phyloP scores from a whole-genome alignment of 1,284 basidiomycete species.

The Coniferiporia weirii region DNA sequence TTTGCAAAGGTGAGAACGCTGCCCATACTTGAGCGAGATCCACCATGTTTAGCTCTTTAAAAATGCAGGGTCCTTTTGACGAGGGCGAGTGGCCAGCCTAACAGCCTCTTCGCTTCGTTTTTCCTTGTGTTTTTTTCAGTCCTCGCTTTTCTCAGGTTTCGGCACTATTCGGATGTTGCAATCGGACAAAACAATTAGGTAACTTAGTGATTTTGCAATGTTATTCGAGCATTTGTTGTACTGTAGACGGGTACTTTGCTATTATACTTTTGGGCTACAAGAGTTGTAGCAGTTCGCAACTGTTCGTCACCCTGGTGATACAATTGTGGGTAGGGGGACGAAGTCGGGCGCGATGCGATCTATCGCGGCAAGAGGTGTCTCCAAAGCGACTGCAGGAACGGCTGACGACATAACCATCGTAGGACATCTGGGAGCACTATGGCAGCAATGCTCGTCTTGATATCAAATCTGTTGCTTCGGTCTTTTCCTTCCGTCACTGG shows the following conservation, averaged over 20 bases:
- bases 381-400: too few species aligned
- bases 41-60: background rate
- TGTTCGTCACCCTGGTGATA: background rate
- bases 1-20: constrained; percentile 9
- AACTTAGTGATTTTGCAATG: background rate
- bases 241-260: background rate
- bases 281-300: background rate
- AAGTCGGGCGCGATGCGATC: background rate
- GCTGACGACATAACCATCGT: too few species aligned
- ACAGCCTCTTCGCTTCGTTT: background rate
- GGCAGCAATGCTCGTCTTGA: background rate
- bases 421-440: too few species aligned
- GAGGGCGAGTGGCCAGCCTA: background rate
- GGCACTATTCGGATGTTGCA: background rate
- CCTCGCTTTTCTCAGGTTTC: background rate
- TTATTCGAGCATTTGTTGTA: background rate
- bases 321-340: background rate
- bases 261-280: background rate
- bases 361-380: too few species aligned
- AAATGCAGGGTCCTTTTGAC: background rate
- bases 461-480: background rate
- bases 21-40: background rate
- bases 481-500: too few species aligned
- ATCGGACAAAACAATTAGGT: background rate
- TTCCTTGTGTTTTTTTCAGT: background rate